phyloP scores from a whole-genome alignment of 176 grass and related monocot species.

The Microstegium vimineum region DNA sequence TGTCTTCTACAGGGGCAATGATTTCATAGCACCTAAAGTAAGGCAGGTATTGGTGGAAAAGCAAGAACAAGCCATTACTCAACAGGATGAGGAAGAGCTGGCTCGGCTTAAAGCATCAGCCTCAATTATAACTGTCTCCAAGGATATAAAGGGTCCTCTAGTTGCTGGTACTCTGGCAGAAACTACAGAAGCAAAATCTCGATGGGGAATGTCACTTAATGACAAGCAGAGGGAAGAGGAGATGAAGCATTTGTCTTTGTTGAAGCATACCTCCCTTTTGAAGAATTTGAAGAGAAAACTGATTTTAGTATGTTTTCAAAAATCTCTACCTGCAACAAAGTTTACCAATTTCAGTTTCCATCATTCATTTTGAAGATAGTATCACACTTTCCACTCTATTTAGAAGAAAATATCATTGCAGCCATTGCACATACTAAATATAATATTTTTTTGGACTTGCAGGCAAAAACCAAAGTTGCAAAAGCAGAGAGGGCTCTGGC shows the following conservation, averaged over 20 bases:
- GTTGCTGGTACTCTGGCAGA: slow-evolving; percentile 89
- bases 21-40: slow-evolving; percentile 73
- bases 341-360: slow-evolving; percentile 6
- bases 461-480: slow-evolving; percentile 79
- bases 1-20: slow-evolving; percentile 92
- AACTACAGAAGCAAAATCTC: slow-evolving; percentile 69
- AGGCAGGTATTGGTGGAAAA: slow-evolving; percentile 64
- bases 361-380: not conserved
- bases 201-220: slow-evolving; percentile 59
- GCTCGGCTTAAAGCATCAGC: slow-evolving; percentile 66
- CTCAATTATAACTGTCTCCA: slow-evolving; percentile 33
- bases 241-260: slow-evolving; percentile 56
- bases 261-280: slow-evolving; percentile 74
- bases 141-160: slow-evolving; percentile 38
- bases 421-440: slow-evolving; percentile 13
- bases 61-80: slow-evolving; percentile 50
- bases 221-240: slow-evolving; percentile 54
- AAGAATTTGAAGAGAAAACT: slow-evolving; percentile 79
- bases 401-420: not conserved
- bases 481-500: slow-evolving; percentile 83
- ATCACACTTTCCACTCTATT: not conserved
- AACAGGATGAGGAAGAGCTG: slow-evolving; percentile 76
- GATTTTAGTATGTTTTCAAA: slow-evolving; percentile 51
- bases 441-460: slow-evolving; percentile 3
- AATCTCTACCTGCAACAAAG: slow-evolving; percentile 9